Conservation (phyloP, 1,139 yeast genomes). For the Blastobotrys ciferrii region DNA sequence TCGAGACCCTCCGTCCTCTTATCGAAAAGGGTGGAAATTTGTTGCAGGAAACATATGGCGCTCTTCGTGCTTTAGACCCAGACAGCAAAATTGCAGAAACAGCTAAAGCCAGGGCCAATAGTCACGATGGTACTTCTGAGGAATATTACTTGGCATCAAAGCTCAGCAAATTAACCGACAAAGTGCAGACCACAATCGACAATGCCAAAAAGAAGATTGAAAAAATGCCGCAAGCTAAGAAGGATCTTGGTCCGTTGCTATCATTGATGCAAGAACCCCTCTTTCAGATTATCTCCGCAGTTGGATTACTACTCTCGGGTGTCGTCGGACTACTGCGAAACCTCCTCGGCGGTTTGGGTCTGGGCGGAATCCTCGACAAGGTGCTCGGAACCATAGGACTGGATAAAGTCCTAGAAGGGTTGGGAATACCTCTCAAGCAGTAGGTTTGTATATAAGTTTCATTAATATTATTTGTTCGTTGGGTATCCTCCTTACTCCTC, state of each 20-base stretch:
- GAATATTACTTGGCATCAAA: constrained; percentile 14
- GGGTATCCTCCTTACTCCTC: no score
- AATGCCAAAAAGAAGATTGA: constrained; percentile 10
- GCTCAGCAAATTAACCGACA: constrained; percentile 9
- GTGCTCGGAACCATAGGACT: constrained; percentile 11
- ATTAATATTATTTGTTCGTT: no score
- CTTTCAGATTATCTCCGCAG: constrained; percentile 12
- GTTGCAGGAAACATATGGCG: constrained; percentile 13
- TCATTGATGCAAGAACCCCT: constrained; percentile 12
- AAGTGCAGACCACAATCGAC: constrained; percentile 13
- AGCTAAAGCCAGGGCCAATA: constrained; percentile 10
- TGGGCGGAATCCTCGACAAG: constrained; percentile 13
- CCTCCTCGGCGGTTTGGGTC: constrained; percentile 11
- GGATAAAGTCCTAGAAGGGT: constrained; percentile 11
- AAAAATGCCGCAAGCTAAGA: constrained; percentile 14
- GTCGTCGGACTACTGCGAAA: constrained; percentile 12
- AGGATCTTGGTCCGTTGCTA: constrained; percentile 12
- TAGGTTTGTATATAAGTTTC: no score
- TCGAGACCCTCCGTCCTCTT: constrained; percentile 10
- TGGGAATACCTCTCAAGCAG: constrained; percentile 7
- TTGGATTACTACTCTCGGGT: constrained; percentile 12
- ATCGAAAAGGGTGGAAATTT: constrained; percentile 12
- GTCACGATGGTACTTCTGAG: constrained; percentile 11
- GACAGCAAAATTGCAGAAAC: constrained; percentile 10
- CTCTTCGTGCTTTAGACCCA: constrained; percentile 14